Conservation (phyloP, 331 rosid genomes). For the Malus hybrid region DNA sequence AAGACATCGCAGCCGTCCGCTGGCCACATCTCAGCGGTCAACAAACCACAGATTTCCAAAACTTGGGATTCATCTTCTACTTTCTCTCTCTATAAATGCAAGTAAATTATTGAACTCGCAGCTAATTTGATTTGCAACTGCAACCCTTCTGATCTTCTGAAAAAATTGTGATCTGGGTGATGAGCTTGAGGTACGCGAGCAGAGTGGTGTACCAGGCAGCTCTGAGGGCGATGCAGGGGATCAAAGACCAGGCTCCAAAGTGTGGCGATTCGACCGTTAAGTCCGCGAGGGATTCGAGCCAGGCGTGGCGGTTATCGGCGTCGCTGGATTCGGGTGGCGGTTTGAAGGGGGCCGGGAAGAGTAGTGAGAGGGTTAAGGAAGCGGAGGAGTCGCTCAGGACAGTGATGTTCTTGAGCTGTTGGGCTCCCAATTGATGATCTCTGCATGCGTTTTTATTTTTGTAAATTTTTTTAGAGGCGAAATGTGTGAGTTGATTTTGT, state of each 20-base stretch:
- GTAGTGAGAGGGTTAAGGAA: slow-evolving; percentile 23
- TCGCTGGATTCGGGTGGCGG: slow-evolving; percentile 14
- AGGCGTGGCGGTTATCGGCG: slow-evolving; percentile 21
- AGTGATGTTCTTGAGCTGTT: slow-evolving; percentile 75
- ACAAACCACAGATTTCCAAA: neutral
- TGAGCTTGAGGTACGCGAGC: slow-evolving; percentile 51
- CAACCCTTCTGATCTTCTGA: neutral
- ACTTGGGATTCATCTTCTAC: neutral
- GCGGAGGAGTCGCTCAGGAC: slow-evolving; percentile 73
- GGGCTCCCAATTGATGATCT: slow-evolving; percentile 59
- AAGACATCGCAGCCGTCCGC: slow-evolving; percentile 20
- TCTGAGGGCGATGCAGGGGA: slow-evolving; percentile 28
- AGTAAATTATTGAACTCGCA: no score
- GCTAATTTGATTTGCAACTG: neutral
- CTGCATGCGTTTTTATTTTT: no score
- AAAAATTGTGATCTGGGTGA: neutral
- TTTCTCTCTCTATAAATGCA: neutral
- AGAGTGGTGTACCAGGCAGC: slow-evolving; percentile 28
- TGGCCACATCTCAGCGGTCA: neutral
- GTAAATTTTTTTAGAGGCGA: no score
- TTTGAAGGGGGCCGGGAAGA: slow-evolving; percentile 2
- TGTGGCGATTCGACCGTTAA: slow-evolving; percentile 32
- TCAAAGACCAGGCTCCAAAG: slow-evolving; percentile 54
- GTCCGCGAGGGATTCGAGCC: slow-evolving; percentile 39
- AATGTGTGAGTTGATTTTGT: neutral